phyloP scores from a whole-genome alignment of 2,329 filamentous ascomycete species.

The Didymella pomorum region DNA sequence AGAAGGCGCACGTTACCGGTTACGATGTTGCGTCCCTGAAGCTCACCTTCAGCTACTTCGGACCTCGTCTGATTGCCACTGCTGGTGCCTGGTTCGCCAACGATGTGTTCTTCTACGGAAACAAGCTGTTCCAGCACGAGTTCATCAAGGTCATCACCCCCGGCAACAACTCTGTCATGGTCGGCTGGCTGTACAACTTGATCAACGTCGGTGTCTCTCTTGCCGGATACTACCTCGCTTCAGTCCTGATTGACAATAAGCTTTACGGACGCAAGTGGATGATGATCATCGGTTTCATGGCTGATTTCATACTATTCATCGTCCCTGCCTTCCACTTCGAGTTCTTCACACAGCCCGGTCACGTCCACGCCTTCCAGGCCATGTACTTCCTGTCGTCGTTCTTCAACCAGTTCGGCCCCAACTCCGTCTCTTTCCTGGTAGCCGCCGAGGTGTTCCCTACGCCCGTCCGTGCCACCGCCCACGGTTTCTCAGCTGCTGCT shows the following conservation, averaged over 20 bases:
- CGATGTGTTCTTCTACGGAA: slow-evolving; percentile 98
- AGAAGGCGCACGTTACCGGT: slow-evolving; percentile 84
- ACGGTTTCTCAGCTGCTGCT: slow-evolving; percentile 91
- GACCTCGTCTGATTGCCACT: slow-evolving; percentile 84
- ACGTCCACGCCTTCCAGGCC: slow-evolving; percentile 90
- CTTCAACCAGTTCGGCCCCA: slow-evolving; percentile 99
- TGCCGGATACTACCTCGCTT: slow-evolving; percentile 87
- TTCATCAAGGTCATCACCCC: slow-evolving; percentile 86
- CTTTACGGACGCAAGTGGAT: slow-evolving; percentile 95
- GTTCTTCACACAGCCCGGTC: slow-evolving; percentile 75
- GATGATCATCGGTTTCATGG: slow-evolving; percentile 92
- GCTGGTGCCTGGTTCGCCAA: slow-evolving; percentile 93
- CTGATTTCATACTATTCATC: slow-evolving; percentile 93
- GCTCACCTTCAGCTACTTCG: slow-evolving; percentile 82
- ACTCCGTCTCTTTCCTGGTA: slow-evolving; percentile 94
- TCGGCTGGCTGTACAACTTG: slow-evolving; percentile 90
- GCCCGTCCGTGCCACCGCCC: slow-evolving; percentile 88
- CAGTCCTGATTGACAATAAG: slow-evolving; percentile 92
- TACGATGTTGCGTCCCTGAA: slow-evolving; percentile 88
- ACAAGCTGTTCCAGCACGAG: slow-evolving; percentile 94
- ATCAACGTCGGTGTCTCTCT: slow-evolving; percentile 89
- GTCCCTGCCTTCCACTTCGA: slow-evolving; percentile 87
- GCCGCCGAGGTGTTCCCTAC: slow-evolving; percentile 97
- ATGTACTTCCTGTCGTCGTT: slow-evolving; percentile 99
- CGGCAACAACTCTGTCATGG: slow-evolving; percentile 76